Base-by-base conservation (phyloP, 805 yeast species). In the Zygosaccharomyces bisporus region DNA sequence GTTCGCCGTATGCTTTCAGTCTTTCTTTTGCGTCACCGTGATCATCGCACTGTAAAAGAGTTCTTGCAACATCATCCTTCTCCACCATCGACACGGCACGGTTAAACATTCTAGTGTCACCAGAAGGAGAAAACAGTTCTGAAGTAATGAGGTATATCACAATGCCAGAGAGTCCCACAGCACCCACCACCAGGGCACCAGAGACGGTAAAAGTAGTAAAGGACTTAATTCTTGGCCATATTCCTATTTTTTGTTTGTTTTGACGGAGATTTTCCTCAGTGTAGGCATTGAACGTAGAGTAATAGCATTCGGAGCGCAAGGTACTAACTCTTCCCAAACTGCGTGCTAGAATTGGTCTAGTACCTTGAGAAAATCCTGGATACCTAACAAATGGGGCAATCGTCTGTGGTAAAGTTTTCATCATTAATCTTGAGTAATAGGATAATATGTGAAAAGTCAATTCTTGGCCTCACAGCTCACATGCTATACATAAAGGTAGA, bases 21-120 rank as follows among this genome's bases (percentile, higher is more conserved):
- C 86, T 76, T 43, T 74, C 76, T 7, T 79, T 80, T 2, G 72
- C 57, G 5, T 56, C 52, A 3, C 55, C 63, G 1, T 67, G 58
- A 36, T 64, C 66, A 13, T 69, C 56, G 50, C 82, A 74, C 21
- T 76, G 75, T 30, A 90, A 69, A 23, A 81, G 62, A 51, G 71
- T 67, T 53, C 81, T 81, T 3, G 84, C 81, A 30, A 63, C 64
- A 39, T 74, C 73, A 62, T 83, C 86, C 47, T 81, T 71, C 59
- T 90, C 91, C 30, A 88, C 77, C 55, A 86, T 67, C 9, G 78
- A 75, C 24, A 89, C 89, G 2, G 95, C 95, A 54, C 87, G 77
- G 67, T 90, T 89, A 71, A 90, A 90, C 2, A 95, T 79, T 52
- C 83, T 85, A 0, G 95, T 90, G 60, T 90, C 96, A 18, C 95